Percentiles rank a stretch among this genome's conserved stretches.
Evolutionary conservation across 495 filamentous ascomycete genomes (phyloP).

Genomic region (Astrocystis sublimbata): DNA sequence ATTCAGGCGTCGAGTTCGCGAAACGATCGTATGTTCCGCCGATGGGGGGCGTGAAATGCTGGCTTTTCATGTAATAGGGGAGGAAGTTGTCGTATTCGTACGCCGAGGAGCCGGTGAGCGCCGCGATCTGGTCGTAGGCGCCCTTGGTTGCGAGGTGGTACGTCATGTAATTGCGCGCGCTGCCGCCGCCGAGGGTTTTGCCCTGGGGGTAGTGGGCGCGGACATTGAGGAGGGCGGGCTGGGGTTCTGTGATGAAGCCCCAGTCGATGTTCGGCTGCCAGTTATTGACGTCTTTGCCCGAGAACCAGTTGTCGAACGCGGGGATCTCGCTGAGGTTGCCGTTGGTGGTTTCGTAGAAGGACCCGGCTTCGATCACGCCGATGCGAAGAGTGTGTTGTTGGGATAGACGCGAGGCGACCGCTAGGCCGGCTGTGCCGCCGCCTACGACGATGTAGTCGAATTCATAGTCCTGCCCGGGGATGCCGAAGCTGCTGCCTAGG

Average conservation of each 20-base stretch:
- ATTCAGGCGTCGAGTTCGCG: constrained; percentile 27
- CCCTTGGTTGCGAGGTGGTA: constrained; percentile 37
- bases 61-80: constrained; percentile 43
- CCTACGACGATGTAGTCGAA: constrained; percentile 78
- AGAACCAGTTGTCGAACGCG: constrained; percentile 1
- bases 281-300: neutral
- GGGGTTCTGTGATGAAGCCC: constrained; percentile 46
- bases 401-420: constrained; percentile 51
- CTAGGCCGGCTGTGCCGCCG: constrained; percentile 53
- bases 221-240: constrained; percentile 29
- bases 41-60: constrained; percentile 34
- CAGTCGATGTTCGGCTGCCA: constrained; percentile 46
- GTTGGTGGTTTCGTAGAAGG: constrained; percentile 52
- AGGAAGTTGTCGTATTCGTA: constrained; percentile 47
- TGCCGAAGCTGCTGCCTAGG: constrained; percentile 9
- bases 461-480: constrained; percentile 4
- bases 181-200: constrained; percentile 45
- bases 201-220: constrained; percentile 40
- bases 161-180: constrained; percentile 53
- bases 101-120: constrained; percentile 37
- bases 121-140: constrained; percentile 48
- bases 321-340: constrained; percentile 47
- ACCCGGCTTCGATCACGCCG: constrained; percentile 58
- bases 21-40: constrained; percentile 20
- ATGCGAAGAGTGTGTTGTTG: constrained; percentile 12